Percentiles rank a stretch among this genome's conserved stretches.
These are phyloP conservation scores for Shiraia bambusicola DNA, from an alignment of 2,329 filamentous ascomycete species.

Conservation along the genomic window DNA sequence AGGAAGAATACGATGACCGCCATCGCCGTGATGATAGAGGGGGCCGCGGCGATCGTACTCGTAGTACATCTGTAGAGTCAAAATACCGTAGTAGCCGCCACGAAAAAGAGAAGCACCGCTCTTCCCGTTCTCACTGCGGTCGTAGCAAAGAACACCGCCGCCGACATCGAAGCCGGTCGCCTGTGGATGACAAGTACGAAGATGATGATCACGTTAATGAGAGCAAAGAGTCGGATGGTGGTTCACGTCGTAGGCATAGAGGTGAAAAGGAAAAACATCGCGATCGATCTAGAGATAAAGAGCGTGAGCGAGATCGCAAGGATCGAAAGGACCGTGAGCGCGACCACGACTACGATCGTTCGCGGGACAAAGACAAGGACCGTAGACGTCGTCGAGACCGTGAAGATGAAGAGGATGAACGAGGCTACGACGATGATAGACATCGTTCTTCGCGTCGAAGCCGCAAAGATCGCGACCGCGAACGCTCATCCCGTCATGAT, in stretches of 20 bases:
- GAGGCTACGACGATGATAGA: constrained; percentile 43
- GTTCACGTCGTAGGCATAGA: constrained; percentile 41
- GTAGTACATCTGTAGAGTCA: constrained; percentile 64
- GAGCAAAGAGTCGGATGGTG: constrained; percentile 29
- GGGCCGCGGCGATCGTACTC: constrained; percentile 54
- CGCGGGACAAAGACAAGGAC: constrained; percentile 40
- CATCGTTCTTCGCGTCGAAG: constrained; percentile 46
- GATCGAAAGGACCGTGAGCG: constrained; percentile 55
- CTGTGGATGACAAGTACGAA: constrained; percentile 32
- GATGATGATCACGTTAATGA: constrained; percentile 35
- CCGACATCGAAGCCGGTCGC: constrained; percentile 48
- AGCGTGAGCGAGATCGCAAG: constrained; percentile 36
- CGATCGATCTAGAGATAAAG: constrained; percentile 33
- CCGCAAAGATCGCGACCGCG: constrained; percentile 47
- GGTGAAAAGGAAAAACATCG: constrained; percentile 40
- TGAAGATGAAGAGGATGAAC: constrained; percentile 38
- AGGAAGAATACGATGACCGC: constrained; percentile 41
- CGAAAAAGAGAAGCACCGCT: constrained; percentile 47
- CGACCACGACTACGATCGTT: constrained; percentile 46
- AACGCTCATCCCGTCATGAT: constrained; percentile 18
- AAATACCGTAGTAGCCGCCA: constrained; percentile 62
- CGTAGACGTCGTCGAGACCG: constrained; percentile 56
- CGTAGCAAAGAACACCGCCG: constrained; percentile 49
- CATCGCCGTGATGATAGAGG: constrained; percentile 52
- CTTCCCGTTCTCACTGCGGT: constrained; percentile 51